phyloP scores from a whole-genome alignment of 768 basidiomycete genomes.

The Strobilomyces dryophilus region DNA sequence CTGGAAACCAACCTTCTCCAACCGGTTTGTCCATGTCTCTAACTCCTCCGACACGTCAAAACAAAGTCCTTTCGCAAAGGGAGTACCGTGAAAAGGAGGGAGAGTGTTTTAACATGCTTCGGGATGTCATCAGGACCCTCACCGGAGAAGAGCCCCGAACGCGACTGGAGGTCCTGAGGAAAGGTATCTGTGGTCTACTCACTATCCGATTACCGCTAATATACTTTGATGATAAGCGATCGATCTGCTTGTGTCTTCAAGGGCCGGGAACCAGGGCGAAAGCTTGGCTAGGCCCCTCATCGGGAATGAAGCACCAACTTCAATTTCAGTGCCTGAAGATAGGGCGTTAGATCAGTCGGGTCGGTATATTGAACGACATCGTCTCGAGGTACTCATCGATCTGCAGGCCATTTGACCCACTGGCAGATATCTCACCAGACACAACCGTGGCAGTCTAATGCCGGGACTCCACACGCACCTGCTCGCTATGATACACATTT shows the following conservation, averaged over 20 bases:
- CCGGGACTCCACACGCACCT: not conserved
- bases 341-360: not conserved
- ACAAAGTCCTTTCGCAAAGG: constrained; percentile 13
- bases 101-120: constrained; percentile 15
- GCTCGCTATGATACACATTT: not conserved
- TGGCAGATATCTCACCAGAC: not conserved
- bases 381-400: not conserved
- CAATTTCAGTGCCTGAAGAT: not conserved
- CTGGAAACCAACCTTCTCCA: not conserved
- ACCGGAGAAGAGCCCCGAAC: constrained; percentile 11
- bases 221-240: constrained; percentile 1
- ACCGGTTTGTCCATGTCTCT: not conserved
- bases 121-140: constrained; percentile 10
- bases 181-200: constrained; percentile 6
- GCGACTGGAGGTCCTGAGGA: constrained; percentile 17
- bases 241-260: not conserved
- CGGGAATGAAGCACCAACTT: not conserved
- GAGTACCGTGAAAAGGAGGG: constrained; percentile 23
- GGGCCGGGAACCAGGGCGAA: not conserved
- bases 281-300: not conserved
- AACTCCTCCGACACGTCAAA: constrained; percentile 1
- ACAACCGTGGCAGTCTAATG: not conserved
- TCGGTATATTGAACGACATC: not conserved
- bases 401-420: not conserved
- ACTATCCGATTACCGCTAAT: not conserved